Percentiles rank a stretch among this genome's conserved stretches.
phyloP scores from a whole-genome alignment of 345 rosid genomes.

The Rhodamnia argentea region DNA sequence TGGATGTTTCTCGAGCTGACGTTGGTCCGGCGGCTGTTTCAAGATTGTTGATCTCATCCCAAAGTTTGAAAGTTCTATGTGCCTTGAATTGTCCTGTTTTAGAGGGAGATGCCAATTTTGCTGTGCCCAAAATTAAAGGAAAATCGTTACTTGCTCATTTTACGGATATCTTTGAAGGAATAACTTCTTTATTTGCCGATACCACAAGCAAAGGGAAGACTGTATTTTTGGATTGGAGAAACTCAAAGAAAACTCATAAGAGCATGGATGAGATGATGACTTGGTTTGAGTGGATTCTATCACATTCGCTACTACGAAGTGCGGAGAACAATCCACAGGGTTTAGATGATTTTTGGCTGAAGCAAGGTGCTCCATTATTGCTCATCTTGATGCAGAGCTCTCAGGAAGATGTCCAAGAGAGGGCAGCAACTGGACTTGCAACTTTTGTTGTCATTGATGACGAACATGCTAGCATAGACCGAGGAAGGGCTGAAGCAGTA shows the following conservation, averaged over 20 bases:
- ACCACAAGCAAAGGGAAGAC: conserved; percentile 35
- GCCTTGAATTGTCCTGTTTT: conserved; percentile 60
- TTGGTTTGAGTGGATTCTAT: conserved; percentile 75
- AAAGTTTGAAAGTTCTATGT: conserved; percentile 61
- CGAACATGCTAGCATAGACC: conserved; percentile 72
- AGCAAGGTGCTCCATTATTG: conserved; percentile 67
- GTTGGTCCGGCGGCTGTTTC: conserved; percentile 46
- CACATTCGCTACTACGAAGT: conserved; percentile 56
- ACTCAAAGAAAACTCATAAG: conserved; percentile 24
- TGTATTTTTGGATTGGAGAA: conserved; percentile 48
- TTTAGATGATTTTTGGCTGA: conserved; percentile 69
- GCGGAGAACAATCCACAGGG: conserved; percentile 75
- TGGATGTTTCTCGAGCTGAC: conserved; percentile 86
- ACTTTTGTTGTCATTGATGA: conserved; percentile 81
- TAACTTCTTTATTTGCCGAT: conserved; percentile 51
- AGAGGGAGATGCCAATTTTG: conserved; percentile 44
- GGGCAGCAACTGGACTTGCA: conserved; percentile 89
- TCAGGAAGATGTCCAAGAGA: conserved; percentile 84
- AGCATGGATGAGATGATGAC: conserved; percentile 43
- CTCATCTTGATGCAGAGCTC: conserved; percentile 66
- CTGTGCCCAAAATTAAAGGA: conserved; percentile 39
- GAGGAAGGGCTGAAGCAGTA: conserved; percentile 83
- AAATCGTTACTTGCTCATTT: conserved; percentile 44
- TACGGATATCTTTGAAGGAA: conserved; percentile 45
- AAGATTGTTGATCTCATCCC: conserved; percentile 54